Base-by-base conservation (phyloP, 257 asterid genomes). In the Solanum habrochaites region DNA sequence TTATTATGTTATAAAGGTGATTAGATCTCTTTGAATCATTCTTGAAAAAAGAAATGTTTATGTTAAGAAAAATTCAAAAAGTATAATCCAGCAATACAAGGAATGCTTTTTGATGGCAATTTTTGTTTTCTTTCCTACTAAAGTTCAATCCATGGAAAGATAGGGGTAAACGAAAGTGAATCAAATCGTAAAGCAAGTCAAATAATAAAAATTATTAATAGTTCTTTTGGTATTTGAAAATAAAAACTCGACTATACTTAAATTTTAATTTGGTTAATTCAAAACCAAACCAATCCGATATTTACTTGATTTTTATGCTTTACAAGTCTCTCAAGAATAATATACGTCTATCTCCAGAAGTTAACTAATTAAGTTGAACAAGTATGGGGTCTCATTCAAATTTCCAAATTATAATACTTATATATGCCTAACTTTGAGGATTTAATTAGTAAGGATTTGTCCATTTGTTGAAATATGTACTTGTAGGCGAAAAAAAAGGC, bases 191-290 rank as follows among this genome's bases (percentile, higher is more conserved):
- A 18, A 52, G 1, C 0, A 21, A 15, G 23, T 49, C 9, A 15
- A 49, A 49, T 49, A 0, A 49, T 15, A 16, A 49, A 52, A 52
- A 49, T 15, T 5, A 20, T 52, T 52, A 20, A 6, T 16, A 2
- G 10, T 18, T 52, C 2, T 0, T 6, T 52, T 18, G 62, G 0
- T 52, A 6, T 52, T 52, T 52, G n/a, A 40, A 8, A 52, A 52
- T 16, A 52, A 18, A 6, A 18, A 49, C 7, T 0, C 6, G 60
- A 3, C 4, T 56, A 56, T 56, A 52, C 64, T 52, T 1, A 0
- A 2, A 1, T 20, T 31, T 0, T 56, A 4, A 20, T 56, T 56
- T 56, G 25, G 0, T 56, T 56, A 0, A 18, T 56, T 4, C 2
- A 0, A 56, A 1, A 56, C 0, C 1, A 56, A 56, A 56, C 4